A percentile compares a stretch with the other conserved stretches of the same genome.
Conservation (phyloP, 257 asterid genomes). For the Ligustrum vulgare region DNA sequence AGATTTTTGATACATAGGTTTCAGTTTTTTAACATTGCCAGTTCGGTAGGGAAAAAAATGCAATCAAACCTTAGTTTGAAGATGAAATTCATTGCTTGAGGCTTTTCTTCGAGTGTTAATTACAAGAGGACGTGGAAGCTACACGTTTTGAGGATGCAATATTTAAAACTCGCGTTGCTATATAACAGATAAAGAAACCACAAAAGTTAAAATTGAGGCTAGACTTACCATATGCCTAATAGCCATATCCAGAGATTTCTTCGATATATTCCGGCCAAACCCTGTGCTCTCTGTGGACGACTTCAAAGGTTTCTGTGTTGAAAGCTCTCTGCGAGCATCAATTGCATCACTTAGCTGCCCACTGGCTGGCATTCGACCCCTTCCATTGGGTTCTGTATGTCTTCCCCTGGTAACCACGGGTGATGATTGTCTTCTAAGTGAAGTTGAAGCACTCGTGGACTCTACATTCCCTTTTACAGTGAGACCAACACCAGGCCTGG, state of each 20-base stretch:
- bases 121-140: background rate
- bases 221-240: conserved; percentile 81
- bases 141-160: background rate
- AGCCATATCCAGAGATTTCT: conserved; percentile 94
- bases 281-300: conserved; percentile 74
- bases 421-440: conserved; percentile 69
- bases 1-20: background rate
- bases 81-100: background rate
- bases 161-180: background rate
- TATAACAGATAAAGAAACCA: background rate
- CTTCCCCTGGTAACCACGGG: conserved; percentile 83
- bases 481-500: conserved; percentile 68
- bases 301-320: conserved; percentile 68
- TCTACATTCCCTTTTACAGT: conserved; percentile 62
- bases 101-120: background rate
- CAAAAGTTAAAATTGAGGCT: conserved; percentile 21
- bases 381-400: conserved; percentile 61
- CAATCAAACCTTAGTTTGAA: background rate
- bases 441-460: conserved; percentile 37
- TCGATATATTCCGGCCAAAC: conserved; percentile 86
- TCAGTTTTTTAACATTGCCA: background rate
- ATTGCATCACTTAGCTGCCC: conserved; percentile 51
- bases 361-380: conserved; percentile 57
- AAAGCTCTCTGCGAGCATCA: conserved; percentile 66
- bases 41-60: background rate